A percentile compares a stretch with the other conserved stretches of the same genome.
Evolutionary conservation across 1,284 basidiomycete genomes (phyloP).

Genomic region (Schizophyllum amplum): DNA sequence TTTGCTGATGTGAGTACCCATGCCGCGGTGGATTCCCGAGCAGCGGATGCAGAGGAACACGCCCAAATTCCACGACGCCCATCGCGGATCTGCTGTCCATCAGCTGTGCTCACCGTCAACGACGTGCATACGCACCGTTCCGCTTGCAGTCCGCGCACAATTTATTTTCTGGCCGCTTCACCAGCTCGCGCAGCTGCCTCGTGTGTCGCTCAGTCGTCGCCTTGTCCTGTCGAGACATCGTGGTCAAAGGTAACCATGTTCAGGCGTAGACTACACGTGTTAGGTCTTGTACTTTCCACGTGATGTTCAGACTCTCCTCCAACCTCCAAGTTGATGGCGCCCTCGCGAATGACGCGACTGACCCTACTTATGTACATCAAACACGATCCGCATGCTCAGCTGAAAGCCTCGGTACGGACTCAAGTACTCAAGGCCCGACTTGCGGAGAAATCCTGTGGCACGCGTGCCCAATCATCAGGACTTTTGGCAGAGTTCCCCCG

Average conservation of each 20-base stretch:
- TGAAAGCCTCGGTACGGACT: not conserved
- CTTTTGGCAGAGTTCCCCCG: too few species aligned
- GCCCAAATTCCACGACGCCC: conserved; percentile 98
- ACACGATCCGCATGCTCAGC: not conserved
- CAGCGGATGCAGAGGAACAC: conserved; percentile 95
- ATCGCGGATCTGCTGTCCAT: conserved; percentile 75
- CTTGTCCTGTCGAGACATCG: conserved; percentile 74
- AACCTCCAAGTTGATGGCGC: not conserved
- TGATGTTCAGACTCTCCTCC: not conserved
- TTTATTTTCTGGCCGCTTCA: conserved; percentile 90
- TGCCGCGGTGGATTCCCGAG: conserved; percentile 95
- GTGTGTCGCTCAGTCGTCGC: conserved; percentile 75
- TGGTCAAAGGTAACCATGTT: conserved; percentile 11
- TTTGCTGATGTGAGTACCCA: conserved; percentile 97
- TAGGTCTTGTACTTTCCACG: not conserved
- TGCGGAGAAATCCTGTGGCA: not conserved
- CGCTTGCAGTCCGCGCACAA: conserved; percentile 90
- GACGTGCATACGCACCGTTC: conserved; percentile 55
- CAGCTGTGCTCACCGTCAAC: not conserved
- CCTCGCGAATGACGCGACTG: too few species aligned
- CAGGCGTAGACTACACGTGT: not conserved
- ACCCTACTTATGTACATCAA: not conserved
- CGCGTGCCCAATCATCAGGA: too few species aligned
- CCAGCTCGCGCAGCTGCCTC: conserved; percentile 72
- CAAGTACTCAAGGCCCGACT: not conserved